These are phyloP conservation scores for Microthlaspi erraticum DNA, from an alignment of 345 rosid genomes.

Conservation along the genomic window DNA sequence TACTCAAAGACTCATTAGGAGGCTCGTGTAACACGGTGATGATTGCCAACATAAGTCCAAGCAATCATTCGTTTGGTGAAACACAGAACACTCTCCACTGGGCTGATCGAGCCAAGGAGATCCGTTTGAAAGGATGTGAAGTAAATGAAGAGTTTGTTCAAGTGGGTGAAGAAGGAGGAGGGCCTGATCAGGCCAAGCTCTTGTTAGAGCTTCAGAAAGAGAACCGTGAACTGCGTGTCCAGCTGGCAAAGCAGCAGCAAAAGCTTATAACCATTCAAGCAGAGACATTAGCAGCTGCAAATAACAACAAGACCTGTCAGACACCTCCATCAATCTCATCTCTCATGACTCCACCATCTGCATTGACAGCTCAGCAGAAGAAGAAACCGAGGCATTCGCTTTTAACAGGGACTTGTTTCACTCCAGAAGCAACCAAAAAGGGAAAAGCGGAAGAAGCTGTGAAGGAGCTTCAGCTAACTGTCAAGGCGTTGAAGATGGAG, in stretches of 20 bases:
- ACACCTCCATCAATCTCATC: slow-evolving; percentile 80
- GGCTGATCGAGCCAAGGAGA: slow-evolving; percentile 97
- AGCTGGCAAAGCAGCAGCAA: slow-evolving; percentile 74
- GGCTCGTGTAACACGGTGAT: slow-evolving; percentile 92
- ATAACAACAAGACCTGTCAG: slow-evolving; percentile 55
- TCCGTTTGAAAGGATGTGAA: slow-evolving; percentile 65
- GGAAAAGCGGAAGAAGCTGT: slow-evolving; percentile 57
- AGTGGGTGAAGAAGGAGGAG: slow-evolving; percentile 56
- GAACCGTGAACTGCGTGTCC: slow-evolving; percentile 79
- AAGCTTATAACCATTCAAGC: slow-evolving; percentile 75
- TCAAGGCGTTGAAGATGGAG: slow-evolving; percentile 73
- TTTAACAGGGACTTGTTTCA: slow-evolving; percentile 71
- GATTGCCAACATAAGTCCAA: slow-evolving; percentile 95
- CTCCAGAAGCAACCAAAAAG: slow-evolving; percentile 68
- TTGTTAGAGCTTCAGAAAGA: slow-evolving; percentile 85
- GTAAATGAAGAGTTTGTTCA: slow-evolving; percentile 57
- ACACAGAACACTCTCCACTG: slow-evolving; percentile 96
- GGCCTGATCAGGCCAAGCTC: slow-evolving; percentile 67
- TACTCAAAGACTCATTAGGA: slow-evolving; percentile 91
- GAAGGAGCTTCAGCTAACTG: slow-evolving; percentile 65
- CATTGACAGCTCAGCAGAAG: slow-evolving; percentile 50
- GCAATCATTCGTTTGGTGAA: slow-evolving; percentile 87
- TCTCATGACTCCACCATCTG: slow-evolving; percentile 76
- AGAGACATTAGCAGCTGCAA: slow-evolving; percentile 62
- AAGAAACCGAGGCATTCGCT: slow-evolving; percentile 77